Percentiles rank a stretch among this genome's conserved stretches.
Conservation (phyloP, 2,329 filamentous ascomycete genomes). For the Cercospora brassicicola region DNA sequence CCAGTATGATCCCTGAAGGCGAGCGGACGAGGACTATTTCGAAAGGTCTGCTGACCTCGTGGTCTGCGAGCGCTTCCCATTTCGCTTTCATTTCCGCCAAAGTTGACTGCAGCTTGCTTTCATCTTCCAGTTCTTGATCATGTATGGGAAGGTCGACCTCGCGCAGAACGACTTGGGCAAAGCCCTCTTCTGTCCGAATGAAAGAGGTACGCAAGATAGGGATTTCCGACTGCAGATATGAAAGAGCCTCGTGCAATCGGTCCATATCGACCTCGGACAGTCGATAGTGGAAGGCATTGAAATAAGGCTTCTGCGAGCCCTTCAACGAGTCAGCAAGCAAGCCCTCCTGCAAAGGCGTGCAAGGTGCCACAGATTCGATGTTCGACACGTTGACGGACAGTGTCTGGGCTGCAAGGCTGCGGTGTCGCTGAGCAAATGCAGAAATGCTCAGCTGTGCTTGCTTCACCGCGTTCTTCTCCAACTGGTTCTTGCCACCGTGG, state of each 20-base stretch:
- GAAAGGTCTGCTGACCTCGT: conserved; percentile 54
- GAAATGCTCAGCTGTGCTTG: conserved; percentile 56
- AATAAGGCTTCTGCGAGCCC: conserved; percentile 64
- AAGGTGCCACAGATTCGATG: conserved; percentile 75
- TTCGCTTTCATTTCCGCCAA: conserved; percentile 42
- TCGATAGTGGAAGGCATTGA: conserved; percentile 69
- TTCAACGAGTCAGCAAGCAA: conserved; percentile 73
- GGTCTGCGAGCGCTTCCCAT: conserved; percentile 59
- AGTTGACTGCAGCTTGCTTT: conserved; percentile 38
- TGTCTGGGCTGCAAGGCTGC: conserved; percentile 52
- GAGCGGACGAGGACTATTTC: conserved; percentile 50
- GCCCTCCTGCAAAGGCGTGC: conserved; percentile 81
- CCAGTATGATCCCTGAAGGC: conserved; percentile 46
- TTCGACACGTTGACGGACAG: conserved; percentile 54
- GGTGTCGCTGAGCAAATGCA: conserved; percentile 64
- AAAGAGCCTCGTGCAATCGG: conserved; percentile 60
- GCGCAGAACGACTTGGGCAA: conserved; percentile 68
- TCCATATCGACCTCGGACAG: conserved; percentile 52
- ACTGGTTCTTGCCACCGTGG: conserved; percentile 14
- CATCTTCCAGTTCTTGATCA: conserved; percentile 48
- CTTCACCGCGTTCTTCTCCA: conserved; percentile 43
- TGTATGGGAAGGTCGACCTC: conserved; percentile 18
- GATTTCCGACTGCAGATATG: conserved; percentile 51
- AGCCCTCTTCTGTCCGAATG: conserved; percentile 70
- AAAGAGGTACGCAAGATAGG: conserved; percentile 74